Conservation (phyloP, 306 rosid species). For the Hylodesmum podocarpum region DNA sequence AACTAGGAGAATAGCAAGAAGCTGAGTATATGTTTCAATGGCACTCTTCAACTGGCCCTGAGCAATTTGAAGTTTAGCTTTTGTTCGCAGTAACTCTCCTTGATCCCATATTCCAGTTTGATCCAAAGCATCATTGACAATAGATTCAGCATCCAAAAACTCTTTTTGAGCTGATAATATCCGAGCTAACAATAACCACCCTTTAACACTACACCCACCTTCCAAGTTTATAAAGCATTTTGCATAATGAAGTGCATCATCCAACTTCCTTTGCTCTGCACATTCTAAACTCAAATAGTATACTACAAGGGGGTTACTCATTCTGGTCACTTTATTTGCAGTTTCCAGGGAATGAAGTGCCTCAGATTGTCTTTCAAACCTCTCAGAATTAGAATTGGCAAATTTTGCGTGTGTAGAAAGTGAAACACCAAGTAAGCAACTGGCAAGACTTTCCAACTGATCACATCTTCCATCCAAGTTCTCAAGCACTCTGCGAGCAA, state of each 20-base stretch:
- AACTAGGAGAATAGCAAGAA: conserved; percentile 83
- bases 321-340: conserved; percentile 60
- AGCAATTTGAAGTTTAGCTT: conserved; percentile 79
- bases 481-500: conserved; percentile 57
- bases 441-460: conserved; percentile 59
- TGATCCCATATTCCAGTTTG: conserved; percentile 93
- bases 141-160: conserved; percentile 69
- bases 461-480: conserved; percentile 58
- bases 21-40: conserved; percentile 59
- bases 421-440: conserved; percentile 77
- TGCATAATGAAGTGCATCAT: conserved; percentile 65
- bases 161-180: conserved; percentile 77
- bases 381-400: conserved; percentile 63
- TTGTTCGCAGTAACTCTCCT: conserved; percentile 74
- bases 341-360: conserved; percentile 67
- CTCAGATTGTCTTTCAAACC: conserved; percentile 58
- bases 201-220: conserved; percentile 63
- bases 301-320: conserved; percentile 56
- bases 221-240: conserved; percentile 59
- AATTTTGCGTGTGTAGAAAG: conserved; percentile 66
- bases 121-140: conserved; percentile 78
- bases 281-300: conserved; percentile 70
- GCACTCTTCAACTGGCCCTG: conserved; percentile 74
- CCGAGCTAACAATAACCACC: conserved; percentile 77
- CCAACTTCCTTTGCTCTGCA: conserved; percentile 84